Base-by-base conservation (phyloP, 2,329 filamentous ascomycete genomes). In the Escovopsis sp. region DNA sequence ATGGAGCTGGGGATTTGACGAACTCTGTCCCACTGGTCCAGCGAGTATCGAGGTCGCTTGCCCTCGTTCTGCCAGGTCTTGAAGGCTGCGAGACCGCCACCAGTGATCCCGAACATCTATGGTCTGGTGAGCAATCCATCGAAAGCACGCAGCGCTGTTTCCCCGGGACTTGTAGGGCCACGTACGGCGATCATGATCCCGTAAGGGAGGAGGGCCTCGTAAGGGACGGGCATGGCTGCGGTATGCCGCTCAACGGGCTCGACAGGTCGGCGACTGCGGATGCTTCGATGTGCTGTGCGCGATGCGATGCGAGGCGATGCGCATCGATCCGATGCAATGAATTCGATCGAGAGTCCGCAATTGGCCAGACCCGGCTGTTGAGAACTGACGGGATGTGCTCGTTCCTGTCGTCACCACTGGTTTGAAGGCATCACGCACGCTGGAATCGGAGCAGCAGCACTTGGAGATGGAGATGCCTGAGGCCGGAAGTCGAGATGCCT, bases 21-120 rank as follows among this genome's bases (percentile, higher is more conserved):
- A 55, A 76, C 72, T 57, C 55, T 69, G 46, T 77, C 73, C 73
- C 73, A 78, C 48, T 70, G 65, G 48, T 77, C 73, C 38, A 77
- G 41, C 7, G 68, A 71, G 51, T 70, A 72, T 44, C 73, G 68
- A 36, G 65, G 61, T 47, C 68, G 63, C 60, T 75, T 76, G 48
- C 70, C 67, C 41, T 72, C 72, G 53, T 75, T 76, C 45, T 69
- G 62, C 58, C 63, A 63, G 45, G 65, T 63, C 51, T 63, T 69
- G 45, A 77, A 57, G 44, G 66, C 65, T 27, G 67, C 66, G 43
- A 78, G 48, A 18, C 72, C 72, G 34, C 66, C 65, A 41, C 73
- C 73, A 33, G 70, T 66, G 39, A 67, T 57, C 41, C 71, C 70
- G 44, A 77, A 78, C 73, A 77, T 77, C 73, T 78, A 49, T 7